Conservation (phyloP, 768 basidiomycete genomes). For the Tylopilus subfusipes region DNA sequence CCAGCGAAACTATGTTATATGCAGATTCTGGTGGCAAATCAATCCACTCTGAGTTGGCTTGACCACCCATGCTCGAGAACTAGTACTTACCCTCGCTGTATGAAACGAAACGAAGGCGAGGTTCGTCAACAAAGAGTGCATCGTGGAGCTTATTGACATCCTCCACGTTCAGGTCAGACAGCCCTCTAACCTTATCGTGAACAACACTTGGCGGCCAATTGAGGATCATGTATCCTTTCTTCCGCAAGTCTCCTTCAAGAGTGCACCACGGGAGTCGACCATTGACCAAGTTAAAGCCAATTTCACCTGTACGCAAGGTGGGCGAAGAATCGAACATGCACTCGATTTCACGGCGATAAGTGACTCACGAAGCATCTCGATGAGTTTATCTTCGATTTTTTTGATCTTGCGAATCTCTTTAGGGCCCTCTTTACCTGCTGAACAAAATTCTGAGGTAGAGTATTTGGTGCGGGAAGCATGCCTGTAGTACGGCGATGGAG, state of each 20-base stretch:
- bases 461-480: background rate
- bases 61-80: no score
- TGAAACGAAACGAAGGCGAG: background rate
- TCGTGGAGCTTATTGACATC: background rate
- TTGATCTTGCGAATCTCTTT: background rate
- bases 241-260: background rate
- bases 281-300: background rate
- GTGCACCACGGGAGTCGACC: no score
- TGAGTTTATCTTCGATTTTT: background rate
- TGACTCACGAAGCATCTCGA: constrained; percentile 8
- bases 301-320: background rate
- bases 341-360: no score
- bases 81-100: background rate
- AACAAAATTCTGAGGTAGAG: background rate
- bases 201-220: constrained; percentile 2
- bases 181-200: constrained; percentile 1
- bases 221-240: background rate
- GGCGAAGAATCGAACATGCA: no score
- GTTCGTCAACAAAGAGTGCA: background rate
- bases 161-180: background rate
- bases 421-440: background rate
- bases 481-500: background rate
- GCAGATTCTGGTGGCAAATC: no score
- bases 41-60: no score
- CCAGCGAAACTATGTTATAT: background rate